Conservation (phyloP, 1,284 basidiomycete genomes). For the Sporisorium scitamineum region DNA sequence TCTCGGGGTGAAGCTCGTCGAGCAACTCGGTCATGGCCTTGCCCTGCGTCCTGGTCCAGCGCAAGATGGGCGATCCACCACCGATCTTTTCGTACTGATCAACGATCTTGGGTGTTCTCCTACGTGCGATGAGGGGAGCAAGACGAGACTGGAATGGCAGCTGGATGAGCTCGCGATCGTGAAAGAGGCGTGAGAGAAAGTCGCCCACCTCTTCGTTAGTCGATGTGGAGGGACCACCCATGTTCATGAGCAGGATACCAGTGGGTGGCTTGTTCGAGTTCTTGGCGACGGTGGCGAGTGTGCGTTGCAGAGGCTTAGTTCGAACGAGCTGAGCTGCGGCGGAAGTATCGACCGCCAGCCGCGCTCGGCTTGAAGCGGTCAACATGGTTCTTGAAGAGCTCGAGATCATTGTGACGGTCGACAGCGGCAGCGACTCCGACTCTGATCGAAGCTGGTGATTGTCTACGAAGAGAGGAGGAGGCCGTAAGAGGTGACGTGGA, state of each 20-base stretch:
- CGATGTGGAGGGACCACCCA: conserved; percentile 85
- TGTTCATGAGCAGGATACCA: conserved; percentile 97
- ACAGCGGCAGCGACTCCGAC: background rate
- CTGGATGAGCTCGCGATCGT: conserved; percentile 94
- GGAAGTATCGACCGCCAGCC: conserved; percentile 5
- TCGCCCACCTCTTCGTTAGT: conserved; percentile 73
- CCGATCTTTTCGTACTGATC: conserved; percentile 94
- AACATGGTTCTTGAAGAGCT: conserved; percentile 36
- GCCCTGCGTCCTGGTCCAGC: conserved; percentile 89
- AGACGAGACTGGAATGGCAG: conserved; percentile 86
- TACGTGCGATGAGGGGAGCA: conserved; percentile 88
- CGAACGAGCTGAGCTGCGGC: conserved; percentile 15
- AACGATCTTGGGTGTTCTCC: conserved; percentile 94
- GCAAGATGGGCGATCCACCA: conserved; percentile 96
- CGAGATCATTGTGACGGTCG: conserved; percentile 18
- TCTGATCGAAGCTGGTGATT: background rate
- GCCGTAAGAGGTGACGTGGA: background rate
- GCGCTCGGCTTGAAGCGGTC: conserved; percentile 17
- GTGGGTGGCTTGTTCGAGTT: conserved; percentile 56
- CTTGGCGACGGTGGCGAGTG: conserved; percentile 32
- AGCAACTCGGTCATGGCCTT: conserved; percentile 88
- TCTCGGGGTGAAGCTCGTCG: conserved; percentile 90
- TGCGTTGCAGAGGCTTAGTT: conserved; percentile 17
- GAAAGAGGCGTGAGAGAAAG: conserved; percentile 93
- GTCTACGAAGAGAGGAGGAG: background rate